Conservation (phyloP, 768 basidiomycete species). For the Trametes cingulata region DNA sequence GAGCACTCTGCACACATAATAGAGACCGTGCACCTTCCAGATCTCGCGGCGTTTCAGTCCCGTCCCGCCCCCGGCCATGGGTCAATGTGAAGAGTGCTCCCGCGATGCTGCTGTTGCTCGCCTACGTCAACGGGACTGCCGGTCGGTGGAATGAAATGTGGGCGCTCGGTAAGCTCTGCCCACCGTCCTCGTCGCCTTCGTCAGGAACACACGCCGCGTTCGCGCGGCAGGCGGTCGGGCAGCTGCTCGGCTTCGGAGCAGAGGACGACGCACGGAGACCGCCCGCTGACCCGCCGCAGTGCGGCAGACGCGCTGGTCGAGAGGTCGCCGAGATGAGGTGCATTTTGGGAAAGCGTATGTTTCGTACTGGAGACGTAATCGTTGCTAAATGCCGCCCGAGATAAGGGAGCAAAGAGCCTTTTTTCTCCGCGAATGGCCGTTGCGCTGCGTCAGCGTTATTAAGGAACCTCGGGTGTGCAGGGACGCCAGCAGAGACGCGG, state of each 20-base stretch:
- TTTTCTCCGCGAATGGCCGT: not conserved
- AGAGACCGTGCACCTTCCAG: slow-evolving; percentile 1
- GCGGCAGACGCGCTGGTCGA: not conserved
- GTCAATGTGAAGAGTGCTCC: slow-evolving; percentile 9
- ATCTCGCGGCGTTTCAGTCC: slow-evolving; percentile 7
- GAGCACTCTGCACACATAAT: not conserved
- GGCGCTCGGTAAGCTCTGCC: not conserved
- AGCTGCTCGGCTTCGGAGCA: not conserved
- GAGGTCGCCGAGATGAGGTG: not conserved
- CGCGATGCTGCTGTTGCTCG: slow-evolving; percentile 9
- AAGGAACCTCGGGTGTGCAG: slow-evolving; percentile 7
- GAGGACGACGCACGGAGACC: slow-evolving; percentile 1
- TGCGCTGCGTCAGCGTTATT: slow-evolving; percentile 10
- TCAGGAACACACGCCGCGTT: not conserved
- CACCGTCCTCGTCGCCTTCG: not conserved
- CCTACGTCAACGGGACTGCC: slow-evolving; percentile 1
- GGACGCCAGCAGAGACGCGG: not conserved
- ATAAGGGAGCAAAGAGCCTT: not conserved
- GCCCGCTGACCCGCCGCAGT: not conserved
- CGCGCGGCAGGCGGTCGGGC: not conserved
- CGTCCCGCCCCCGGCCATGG: not conserved
- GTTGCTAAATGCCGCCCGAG: not conserved
- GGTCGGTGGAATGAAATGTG: not conserved
- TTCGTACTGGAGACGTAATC: slow-evolving; percentile 21
- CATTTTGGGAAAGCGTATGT: not conserved